A percentile compares a stretch with the other conserved stretches of the same genome.
These are phyloP conservation scores for Lachancea quebecensis DNA, from an alignment of 805 yeast species.

Conservation along the genomic window DNA sequence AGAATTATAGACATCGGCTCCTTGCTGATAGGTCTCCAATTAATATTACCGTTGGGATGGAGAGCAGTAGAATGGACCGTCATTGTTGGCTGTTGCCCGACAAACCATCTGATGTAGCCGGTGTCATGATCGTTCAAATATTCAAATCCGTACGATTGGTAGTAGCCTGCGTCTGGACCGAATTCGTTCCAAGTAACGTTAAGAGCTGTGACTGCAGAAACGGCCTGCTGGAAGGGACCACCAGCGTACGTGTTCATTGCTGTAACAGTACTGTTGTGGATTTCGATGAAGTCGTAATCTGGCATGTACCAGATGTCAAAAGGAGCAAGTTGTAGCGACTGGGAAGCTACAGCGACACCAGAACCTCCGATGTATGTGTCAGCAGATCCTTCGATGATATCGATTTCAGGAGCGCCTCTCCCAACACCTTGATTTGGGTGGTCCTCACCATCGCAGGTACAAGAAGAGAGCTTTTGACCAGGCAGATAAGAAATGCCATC, in stretches of 20 bases:
- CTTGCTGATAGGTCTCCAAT: slow-evolving; percentile 70
- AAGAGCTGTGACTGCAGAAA: slow-evolving; percentile 73
- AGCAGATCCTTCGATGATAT: slow-evolving; percentile 79
- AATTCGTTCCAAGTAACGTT: slow-evolving; percentile 77
- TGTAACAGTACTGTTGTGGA: slow-evolving; percentile 63
- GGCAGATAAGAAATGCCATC: slow-evolving; percentile 86
- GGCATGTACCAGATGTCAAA: slow-evolving; percentile 92
- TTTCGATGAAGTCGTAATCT: slow-evolving; percentile 71
- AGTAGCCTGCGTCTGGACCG: slow-evolving; percentile 46
- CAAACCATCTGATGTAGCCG: slow-evolving; percentile 83
- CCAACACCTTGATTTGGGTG: slow-evolving; percentile 88
- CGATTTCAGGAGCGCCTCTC: slow-evolving; percentile 95
- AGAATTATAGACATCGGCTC: slow-evolving; percentile 90
- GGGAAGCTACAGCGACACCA: slow-evolving; percentile 71
- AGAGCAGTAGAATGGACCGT: slow-evolving; percentile 68
- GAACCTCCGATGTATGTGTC: slow-evolving; percentile 37
- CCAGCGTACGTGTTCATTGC: slow-evolving; percentile 85
- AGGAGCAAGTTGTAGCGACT: slow-evolving; percentile 89
- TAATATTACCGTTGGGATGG: slow-evolving; percentile 87
- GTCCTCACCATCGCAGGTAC: slow-evolving; percentile 76
- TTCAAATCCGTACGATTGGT: slow-evolving; percentile 74
- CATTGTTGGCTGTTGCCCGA: slow-evolving; percentile 72
- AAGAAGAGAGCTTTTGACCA: slow-evolving; percentile 70
- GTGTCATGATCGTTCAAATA: slow-evolving; percentile 59
- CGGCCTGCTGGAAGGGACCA: slow-evolving; percentile 90